Percentiles rank a stretch among this genome's conserved stretches.
phyloP scores from a whole-genome alignment of 495 filamentous ascomycete genomes.

The Tuber indicum region DNA sequence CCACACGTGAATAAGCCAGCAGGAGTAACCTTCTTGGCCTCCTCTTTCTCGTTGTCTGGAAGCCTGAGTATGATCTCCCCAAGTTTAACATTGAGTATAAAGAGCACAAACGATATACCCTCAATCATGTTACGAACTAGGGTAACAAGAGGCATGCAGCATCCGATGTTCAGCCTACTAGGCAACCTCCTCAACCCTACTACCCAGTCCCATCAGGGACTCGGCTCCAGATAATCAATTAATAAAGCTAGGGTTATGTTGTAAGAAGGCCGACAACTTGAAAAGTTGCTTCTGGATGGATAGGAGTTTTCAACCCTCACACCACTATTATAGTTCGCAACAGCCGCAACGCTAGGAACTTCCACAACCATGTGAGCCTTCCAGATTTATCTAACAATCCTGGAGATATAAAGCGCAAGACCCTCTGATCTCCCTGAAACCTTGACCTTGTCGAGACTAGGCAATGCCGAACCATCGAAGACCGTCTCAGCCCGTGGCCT shows the following conservation, averaged over 20 bases:
- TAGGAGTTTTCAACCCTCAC: slow-evolving; percentile 60
- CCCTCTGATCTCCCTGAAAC: slow-evolving; percentile 86
- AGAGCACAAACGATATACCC: slow-evolving; percentile 88
- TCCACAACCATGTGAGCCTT: slow-evolving; percentile 53
- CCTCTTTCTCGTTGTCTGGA: slow-evolving; percentile 59
- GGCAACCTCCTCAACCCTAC: slow-evolving; percentile 79
- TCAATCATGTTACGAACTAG: slow-evolving; percentile 82
- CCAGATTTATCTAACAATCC: slow-evolving; percentile 82
- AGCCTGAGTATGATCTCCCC: slow-evolving; percentile 80
- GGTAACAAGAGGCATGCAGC: slow-evolving; percentile 71
- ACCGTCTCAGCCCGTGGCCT: slow-evolving; percentile 54
- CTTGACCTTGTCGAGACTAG: slow-evolving; percentile 67
- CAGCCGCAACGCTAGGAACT: slow-evolving; percentile 22
- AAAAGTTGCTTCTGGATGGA: slow-evolving; percentile 73
- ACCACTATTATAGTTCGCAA: slow-evolving; percentile 54
- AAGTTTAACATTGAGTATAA: slow-evolving; percentile 85
- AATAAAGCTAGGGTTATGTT: slow-evolving; percentile 78
- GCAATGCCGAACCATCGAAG: slow-evolving; percentile 43
- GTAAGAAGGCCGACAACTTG: slow-evolving; percentile 69
- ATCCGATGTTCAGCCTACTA: slow-evolving; percentile 90
- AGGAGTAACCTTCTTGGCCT: slow-evolving; percentile 70
- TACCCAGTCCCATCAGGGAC: slow-evolving; percentile 60
- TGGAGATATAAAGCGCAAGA: slow-evolving; percentile 74
- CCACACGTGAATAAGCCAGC: slow-evolving; percentile 73
- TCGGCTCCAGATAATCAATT: slow-evolving; percentile 85